Evolutionary conservation across 1,139 yeast genomes (phyloP), one percentile per base, ranked within the genome.

Genomic region (Sugiyamaella novakii): DNA sequence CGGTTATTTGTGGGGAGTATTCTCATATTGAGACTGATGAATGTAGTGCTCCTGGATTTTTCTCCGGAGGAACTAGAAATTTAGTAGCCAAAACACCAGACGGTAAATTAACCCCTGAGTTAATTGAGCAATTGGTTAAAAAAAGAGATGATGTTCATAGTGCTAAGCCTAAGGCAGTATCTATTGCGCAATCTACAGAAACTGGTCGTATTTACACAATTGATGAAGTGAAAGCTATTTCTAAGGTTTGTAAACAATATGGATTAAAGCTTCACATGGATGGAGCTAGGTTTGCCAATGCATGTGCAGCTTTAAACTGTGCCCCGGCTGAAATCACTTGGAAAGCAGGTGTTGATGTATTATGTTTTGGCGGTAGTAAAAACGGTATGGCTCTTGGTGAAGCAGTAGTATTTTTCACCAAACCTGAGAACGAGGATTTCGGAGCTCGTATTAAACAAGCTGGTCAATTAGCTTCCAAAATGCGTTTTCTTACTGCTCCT

Each of bases 341-440:
- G 50, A 42, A 46, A 24, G 48, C 52, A 17, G 47, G 46, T 35
- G 46, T 43, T 11, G 51, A 40, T 21, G 49, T 46, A n/a, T 30
- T 48, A 25, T 33, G 49, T 27, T 36, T 40, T 21, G 50, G 50
- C 3, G 49, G 49, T 3, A 47, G 43, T 24, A 48, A 49, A 18
- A 48, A 51, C 22, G 52, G 49, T n/a, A 43, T 39, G 43, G 52
- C 46, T 7, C 39, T 39, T 36, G 55, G 51, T 17, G 53, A 47
- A 34, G 53, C 46, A 7, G 50, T 48, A 28, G 21, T 49, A 25
- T 35, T 41, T 38, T 48, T 51, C 46, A 35, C 39, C 19, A 41
- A 41, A 14, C 19, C 31, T 5, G 37, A 28, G 3, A 12, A 47
- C 27, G 50, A 47, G 28, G 46, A 47, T 24, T 41, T 47, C 33